Percentiles rank a stretch among this genome's conserved stretches.
Conservation (phyloP, 768 basidiomycete genomes). For the Rhodotorula paludigena region DNA sequence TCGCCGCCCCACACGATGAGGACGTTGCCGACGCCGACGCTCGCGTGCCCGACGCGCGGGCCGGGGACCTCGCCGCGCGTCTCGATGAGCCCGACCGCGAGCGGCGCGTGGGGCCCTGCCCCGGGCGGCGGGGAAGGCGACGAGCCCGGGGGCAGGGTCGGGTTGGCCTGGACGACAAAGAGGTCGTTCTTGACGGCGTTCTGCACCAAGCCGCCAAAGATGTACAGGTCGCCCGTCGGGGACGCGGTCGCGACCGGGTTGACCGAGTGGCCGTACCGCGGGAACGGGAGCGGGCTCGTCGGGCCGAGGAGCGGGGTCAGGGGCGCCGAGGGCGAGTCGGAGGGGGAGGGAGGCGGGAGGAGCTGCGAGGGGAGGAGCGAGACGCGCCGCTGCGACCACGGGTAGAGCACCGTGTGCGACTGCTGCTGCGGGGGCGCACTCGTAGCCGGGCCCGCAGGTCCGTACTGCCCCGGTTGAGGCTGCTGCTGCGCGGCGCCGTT, state of each 20-base stretch:
- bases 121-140: not conserved
- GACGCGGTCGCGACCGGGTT: constrained; percentile 62
- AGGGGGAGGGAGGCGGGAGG: constrained; percentile 68
- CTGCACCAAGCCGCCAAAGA: constrained; percentile 93
- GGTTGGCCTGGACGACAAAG: constrained; percentile 62
- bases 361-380: constrained; percentile 55
- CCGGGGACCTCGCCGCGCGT: constrained; percentile 83
- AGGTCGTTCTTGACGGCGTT: constrained; percentile 87
- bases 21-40: constrained; percentile 90
- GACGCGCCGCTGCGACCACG: constrained; percentile 76
- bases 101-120: constrained; percentile 54
- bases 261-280: constrained; percentile 90
- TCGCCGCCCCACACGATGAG: constrained; percentile 98
- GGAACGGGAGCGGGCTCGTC: constrained; percentile 78
- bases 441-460: not conserved
- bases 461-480: not conserved
- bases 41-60: constrained; percentile 91
- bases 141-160: not conserved
- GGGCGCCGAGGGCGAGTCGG: constrained; percentile 60
- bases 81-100: constrained; percentile 73
- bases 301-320: constrained; percentile 21
- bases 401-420: constrained; percentile 52
- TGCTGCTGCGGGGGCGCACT: not conserved
- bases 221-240: constrained; percentile 79
- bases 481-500: not conserved